Conservation (phyloP, 2,329 filamentous ascomycete genomes). For the Colletotrichum euphorbiae region DNA sequence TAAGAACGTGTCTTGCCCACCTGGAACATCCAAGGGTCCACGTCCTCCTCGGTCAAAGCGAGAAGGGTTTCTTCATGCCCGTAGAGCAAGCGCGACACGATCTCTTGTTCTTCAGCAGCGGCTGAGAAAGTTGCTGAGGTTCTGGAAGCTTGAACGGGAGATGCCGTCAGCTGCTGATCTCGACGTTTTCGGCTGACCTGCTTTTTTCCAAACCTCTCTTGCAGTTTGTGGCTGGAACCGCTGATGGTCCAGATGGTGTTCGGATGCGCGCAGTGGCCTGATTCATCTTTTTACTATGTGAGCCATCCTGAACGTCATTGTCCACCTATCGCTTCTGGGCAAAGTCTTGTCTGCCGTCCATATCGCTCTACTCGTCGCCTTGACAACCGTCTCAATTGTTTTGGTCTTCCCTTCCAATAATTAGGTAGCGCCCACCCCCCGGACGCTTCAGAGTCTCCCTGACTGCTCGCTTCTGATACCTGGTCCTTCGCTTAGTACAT, state of each 20-base stretch:
- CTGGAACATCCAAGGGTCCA: not conserved
- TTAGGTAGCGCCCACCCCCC: no score
- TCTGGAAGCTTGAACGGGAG: conserved; percentile 13
- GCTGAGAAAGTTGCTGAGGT: not conserved
- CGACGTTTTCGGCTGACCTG: conserved; percentile 10
- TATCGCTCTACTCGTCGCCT: not conserved
- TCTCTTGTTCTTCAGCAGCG: conserved; percentile 18
- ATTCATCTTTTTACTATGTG: not conserved
- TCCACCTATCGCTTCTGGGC: not conserved
- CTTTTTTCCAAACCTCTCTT: not conserved
- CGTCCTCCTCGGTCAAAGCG: not conserved
- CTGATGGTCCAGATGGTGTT: not conserved
- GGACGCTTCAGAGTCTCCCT: not conserved
- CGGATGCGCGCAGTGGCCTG: conserved; percentile 6
- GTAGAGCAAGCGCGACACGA: not conserved
- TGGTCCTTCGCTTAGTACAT: not conserved
- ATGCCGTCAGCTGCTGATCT: conserved; percentile 16
- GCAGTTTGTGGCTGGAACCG: conserved; percentile 10
- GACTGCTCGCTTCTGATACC: not conserved
- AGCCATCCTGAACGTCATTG: conserved; percentile 7
- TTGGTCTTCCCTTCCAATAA: not conserved
- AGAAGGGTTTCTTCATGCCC: not conserved
- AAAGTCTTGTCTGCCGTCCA: not conserved
- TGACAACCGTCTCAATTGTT: conserved; percentile 21
- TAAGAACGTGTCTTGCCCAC: not conserved